A percentile compares a stretch with the other conserved stretches of the same genome.
Evolutionary conservation across 1,284 basidiomycete genomes (phyloP).

Genomic region (Volvariella volvacea): DNA sequence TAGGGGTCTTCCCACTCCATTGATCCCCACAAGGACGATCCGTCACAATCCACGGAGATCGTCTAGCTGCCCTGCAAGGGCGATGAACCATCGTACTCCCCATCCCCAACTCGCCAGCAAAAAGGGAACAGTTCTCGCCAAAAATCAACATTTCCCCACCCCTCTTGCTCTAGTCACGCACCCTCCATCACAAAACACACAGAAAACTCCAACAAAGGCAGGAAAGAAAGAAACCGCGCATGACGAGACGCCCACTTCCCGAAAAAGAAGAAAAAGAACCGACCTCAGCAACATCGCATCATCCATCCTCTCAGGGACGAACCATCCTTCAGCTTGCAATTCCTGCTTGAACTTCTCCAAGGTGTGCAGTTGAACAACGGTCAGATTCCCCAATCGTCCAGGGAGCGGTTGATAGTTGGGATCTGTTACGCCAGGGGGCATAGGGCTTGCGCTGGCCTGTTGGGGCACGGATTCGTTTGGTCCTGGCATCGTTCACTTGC

Average conservation of each 20-base stretch:
- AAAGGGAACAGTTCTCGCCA: too few relatives aligned
- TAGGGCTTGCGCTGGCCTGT: slow-evolving; percentile 42
- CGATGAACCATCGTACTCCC: too few relatives aligned
- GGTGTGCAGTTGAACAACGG: slow-evolving; percentile 60
- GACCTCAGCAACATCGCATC: slow-evolving; percentile 75
- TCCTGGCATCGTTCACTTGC: too few relatives aligned
- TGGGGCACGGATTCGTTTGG: slow-evolving; percentile 9
- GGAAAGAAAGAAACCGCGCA: background rate
- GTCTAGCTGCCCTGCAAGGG: too few relatives aligned
- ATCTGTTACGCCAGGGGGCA: slow-evolving; percentile 59
- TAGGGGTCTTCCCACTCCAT: too few relatives aligned
- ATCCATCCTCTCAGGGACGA: slow-evolving; percentile 68
- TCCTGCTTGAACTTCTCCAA: slow-evolving; percentile 71
- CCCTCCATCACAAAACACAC: background rate
- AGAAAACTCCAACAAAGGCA: background rate
- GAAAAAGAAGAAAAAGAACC: slow-evolving; percentile 8
- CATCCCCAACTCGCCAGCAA: too few relatives aligned
- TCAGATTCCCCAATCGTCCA: slow-evolving; percentile 81
- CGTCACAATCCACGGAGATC: too few relatives aligned
- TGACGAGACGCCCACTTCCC: slow-evolving; percentile 1
- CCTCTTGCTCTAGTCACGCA: background rate
- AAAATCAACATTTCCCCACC: too few relatives aligned
- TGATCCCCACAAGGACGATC: too few relatives aligned
- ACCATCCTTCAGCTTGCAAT: slow-evolving; percentile 54
- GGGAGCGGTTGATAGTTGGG: slow-evolving; percentile 66